Base-by-base conservation (phyloP, 2,329 filamentous ascomycete genomes). In the Fusarium transvaalense region DNA sequence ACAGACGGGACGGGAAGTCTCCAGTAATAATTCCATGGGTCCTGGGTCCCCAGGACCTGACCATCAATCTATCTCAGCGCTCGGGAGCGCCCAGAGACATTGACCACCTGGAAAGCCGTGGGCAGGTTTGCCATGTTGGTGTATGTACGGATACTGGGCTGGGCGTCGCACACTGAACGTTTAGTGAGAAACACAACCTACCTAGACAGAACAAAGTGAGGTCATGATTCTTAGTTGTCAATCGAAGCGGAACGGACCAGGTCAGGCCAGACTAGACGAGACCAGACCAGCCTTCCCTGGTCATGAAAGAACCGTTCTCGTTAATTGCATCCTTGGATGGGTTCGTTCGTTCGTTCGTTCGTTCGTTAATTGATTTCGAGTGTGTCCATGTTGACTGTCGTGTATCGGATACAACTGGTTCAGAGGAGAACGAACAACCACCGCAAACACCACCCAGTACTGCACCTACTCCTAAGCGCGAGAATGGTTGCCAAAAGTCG, bases 1-100 rank as follows among this genome's bases (percentile, higher is more conserved):
- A 61, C 54, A 68, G 54, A 68, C 65, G 65, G 65, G 65, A 68
- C 65, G 64, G 64, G 64, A 68, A 65, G 64, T 64, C 48, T 68
- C 65, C 64, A 65, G 60, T 68, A 38, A 42, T 62, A 54, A 46
- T 52, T 46, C 37, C 32, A 51, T 51, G 47, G 47, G 47, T 14
- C 32, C 32, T 50, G 32, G 46, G 32, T 46, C 51, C 46, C 53
- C 39, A 42, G 35, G 27, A 42, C 31, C 61, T 41, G 47, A 8
- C 58, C 59, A 64, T 59, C 41, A 41, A 52, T 56, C 65, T 68
- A 52, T 56, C 65, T 68, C 64, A 68, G 65, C 65, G 65, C 65
- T 64, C 65, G 65, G 64, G 48, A 68, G 64, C 65, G 65, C 65
- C 65, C 65, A 68, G 64, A 46, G 52, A 64, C 37, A 67, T 58